Base-by-base conservation (phyloP, 2,329 filamentous ascomycete genomes). In the Hypoxylon sp. region DNA sequence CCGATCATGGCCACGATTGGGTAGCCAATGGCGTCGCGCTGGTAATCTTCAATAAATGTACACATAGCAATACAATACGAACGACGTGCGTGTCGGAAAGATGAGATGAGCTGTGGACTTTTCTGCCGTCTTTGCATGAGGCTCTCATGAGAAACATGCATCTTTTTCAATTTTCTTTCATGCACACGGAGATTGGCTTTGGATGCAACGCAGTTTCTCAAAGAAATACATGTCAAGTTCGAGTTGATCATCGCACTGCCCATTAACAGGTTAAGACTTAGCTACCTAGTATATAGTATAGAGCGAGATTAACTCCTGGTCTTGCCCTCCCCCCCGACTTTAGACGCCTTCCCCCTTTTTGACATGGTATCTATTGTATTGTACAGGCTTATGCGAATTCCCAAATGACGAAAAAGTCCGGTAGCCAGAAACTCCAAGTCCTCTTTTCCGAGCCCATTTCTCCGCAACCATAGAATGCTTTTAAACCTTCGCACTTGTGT, bases 351-450 rank as follows among this genome's bases (percentile, higher is more conserved):
- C 48, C 59, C 58, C 61, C 49, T 56, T 61, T 61, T 71, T 71
- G 61, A 69, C 68, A 68, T 69, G 68, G 62, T 70, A 69, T 72
- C 68, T 72, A 72, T 72, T 37, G 54, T 70, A 70, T 58, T 69
- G 64, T 72, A 72, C 70, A 72, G 53, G 64, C 59, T 68, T 55
- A 71, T 72, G 64, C 70, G 53, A 63, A 65, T 63, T 64, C 54
- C 65, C 57, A 59, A 51, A 53, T 31, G 33, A 22, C 63, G 40
- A 44, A 69, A 40, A 65, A 60, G 67, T 65, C 69, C 64, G 64
- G 58, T 65, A 46, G 20, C 66, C 68, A 69, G 42, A 66, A 72
- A 71, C 68, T 71, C 70, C 68, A 62, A 48, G 57, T 69, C 68
- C 68, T 72, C 68, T 72, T 72, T 72, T 68, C 63, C 67, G 22